Conservation (phyloP, 176 grass and related monocot species). For the Musa acuminata region DNA sequence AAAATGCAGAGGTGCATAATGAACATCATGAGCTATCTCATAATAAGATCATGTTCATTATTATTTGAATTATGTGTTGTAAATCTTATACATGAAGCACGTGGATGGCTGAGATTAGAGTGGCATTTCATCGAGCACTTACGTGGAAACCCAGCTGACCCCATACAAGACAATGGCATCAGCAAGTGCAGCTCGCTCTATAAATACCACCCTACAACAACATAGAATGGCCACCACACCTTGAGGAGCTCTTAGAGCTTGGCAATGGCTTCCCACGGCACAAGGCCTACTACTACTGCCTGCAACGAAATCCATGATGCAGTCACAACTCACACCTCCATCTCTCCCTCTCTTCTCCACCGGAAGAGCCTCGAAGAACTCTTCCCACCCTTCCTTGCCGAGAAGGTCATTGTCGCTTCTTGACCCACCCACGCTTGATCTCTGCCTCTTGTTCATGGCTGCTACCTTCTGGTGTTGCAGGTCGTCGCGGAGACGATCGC, state of each 20-base stretch:
- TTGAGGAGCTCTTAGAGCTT: not conserved
- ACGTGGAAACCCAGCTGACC: no score
- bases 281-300: not conserved
- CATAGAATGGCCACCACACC: no score
- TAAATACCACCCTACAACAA: not conserved
- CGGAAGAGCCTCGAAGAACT: conserved; percentile 22
- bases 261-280: conserved; percentile 49
- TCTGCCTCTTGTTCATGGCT: no score
- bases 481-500: conserved; percentile 70
- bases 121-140: no score
- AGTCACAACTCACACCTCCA: conserved; percentile 34
- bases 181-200: not conserved
- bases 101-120: no score
- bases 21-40: no score
- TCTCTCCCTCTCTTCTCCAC: not conserved
- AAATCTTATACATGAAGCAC: no score
- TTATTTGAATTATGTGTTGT: no score
- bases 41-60: no score
- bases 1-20: no score
- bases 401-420: conserved; percentile 41
- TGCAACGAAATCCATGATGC: conserved; percentile 70
- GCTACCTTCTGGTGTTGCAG: conserved; percentile 16
- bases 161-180: no score
- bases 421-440: not conserved
- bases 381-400: conserved; percentile 71